Percentiles rank a stretch among this genome's conserved stretches.
phyloP scores from a whole-genome alignment of 495 filamentous ascomycete genomes.

The Coniosporium apollinis region DNA sequence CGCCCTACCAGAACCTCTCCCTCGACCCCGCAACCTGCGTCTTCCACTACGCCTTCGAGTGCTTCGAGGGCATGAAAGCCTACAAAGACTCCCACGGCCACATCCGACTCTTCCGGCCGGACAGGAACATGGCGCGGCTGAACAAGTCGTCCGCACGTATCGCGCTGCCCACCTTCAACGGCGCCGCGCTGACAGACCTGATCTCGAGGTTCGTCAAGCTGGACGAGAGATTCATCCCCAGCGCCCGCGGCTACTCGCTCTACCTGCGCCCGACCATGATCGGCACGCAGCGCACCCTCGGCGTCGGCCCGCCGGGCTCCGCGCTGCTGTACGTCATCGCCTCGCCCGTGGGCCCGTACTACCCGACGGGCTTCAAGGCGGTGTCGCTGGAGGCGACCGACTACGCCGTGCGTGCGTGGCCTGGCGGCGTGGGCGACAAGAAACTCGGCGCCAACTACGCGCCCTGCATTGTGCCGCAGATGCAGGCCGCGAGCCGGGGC shows the following conservation, averaged over 20 bases:
- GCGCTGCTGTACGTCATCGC: conserved; percentile 90
- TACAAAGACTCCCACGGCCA: conserved; percentile 65
- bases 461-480: conserved; percentile 84
- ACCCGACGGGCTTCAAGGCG: conserved; percentile 94
- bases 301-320: conserved; percentile 76
- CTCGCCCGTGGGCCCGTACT: conserved; percentile 93
- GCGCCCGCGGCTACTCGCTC: conserved; percentile 65
- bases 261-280: conserved; percentile 96
- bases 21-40: conserved; percentile 94
- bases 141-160: conserved; percentile 82
- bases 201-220: conserved; percentile 63
- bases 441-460: conserved; percentile 98
- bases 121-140: conserved; percentile 88
- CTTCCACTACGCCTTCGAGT: conserved; percentile 95
- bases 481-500: conserved; percentile 71
- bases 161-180: conserved; percentile 70
- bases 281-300: conserved; percentile 84
- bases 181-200: conserved; percentile 53
- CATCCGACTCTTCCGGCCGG: conserved; percentile 80
- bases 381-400: conserved; percentile 83
- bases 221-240: conserved; percentile 68
- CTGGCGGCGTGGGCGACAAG: conserved; percentile 89
- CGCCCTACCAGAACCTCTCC: conserved; percentile 89
- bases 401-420: conserved; percentile 94
- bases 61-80: conserved; percentile 98